Evolutionary conservation across 2,329 filamentous ascomycete species (phyloP).

Genomic region (Aspergillus aculeatinus): DNA sequence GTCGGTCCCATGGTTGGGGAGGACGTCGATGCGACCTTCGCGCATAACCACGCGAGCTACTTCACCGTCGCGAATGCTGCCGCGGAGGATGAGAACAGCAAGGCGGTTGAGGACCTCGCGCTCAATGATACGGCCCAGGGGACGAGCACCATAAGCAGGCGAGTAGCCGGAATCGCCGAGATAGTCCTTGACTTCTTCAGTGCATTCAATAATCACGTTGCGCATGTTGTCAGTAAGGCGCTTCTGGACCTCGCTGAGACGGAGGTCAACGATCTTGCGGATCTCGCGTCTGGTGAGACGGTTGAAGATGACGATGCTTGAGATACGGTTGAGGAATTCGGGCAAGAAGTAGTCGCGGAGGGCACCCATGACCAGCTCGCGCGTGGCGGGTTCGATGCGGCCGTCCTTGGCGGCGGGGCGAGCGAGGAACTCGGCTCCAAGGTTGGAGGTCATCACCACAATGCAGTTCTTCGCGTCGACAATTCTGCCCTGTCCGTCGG

Average conservation of each 20-base stretch:
- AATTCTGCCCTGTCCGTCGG: conserved; percentile 91
- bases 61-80: conserved; percentile 83
- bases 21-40: conserved; percentile 74
- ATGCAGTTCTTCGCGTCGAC: conserved; percentile 98
- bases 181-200: conserved; percentile 86
- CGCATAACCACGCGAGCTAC: conserved; percentile 73
- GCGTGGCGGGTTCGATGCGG: conserved; percentile 78
- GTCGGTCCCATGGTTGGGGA: conserved; percentile 76
- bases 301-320: conserved; percentile 96
- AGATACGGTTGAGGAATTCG: conserved; percentile 98
- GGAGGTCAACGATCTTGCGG: conserved; percentile 90
- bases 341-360: conserved; percentile 96
- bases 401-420: conserved; percentile 76
- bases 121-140: conserved; percentile 85
- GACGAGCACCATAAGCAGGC: conserved; percentile 89
- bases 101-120: conserved; percentile 94
- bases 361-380: conserved; percentile 85
- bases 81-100: conserved; percentile 85
- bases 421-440: conserved; percentile 90
- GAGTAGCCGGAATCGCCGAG: conserved; percentile 89
- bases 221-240: conserved; percentile 81
- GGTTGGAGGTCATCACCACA: conserved; percentile 97
- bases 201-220: conserved; percentile 80
- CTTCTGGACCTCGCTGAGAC: conserved; percentile 84
- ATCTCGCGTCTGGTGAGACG: conserved; percentile 87